Base-by-base conservation (phyloP, 257 asterid species). In the Nicotiana tomentosiformis region DNA sequence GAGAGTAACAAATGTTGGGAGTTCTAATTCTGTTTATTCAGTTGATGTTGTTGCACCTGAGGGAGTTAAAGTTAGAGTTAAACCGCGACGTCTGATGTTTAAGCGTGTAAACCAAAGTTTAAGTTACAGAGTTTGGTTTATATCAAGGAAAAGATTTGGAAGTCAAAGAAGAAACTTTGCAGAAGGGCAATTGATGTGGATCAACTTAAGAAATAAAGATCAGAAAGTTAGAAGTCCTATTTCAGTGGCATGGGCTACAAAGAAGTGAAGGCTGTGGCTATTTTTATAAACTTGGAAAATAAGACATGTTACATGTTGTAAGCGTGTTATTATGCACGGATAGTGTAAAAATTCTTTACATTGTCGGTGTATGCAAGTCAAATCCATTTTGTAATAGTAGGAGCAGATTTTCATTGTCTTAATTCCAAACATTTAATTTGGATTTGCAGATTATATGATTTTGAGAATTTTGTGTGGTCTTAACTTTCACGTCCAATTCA, bases 101-200 rank as follows among this genome's bases (percentile, higher is more conserved):
- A 90, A 86, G 80, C 90, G 62, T 18, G 77, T n/a, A 6, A 88
- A 92, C 62, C 93, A 96, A 79, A 89, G 90, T 81, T 82, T 94
- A 92, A 90, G 93, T 77, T 96, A 94, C 83, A 85, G 88, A 85
- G 97, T 93, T 64, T 91, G 91, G 97, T 91, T 93, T 64, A 84
- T 76, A 69, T 83, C 95, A 26, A 90, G 86, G 88, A 88, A 86
- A 56, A 87, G 88, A 85, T 83, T 5, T 33, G 85, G 82, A 56
- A 72, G 30, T 17, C 90, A 85, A 39, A 77, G 16, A 33, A 15
- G 83, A 53, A 70, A 82, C 84, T 90, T 82, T 37, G 86, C 87
- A 65, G 87, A 94, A 84, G 99, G 99, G 87, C 83, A 89, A 51
- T 84, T 96, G 90, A 86, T 91, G 10, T 96, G 99, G 99, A 90